Percentiles rank a stretch among this genome's conserved stretches.
Conservation (phyloP, 2,329 filamentous ascomycete species). For the Fusarium sp. region DNA sequence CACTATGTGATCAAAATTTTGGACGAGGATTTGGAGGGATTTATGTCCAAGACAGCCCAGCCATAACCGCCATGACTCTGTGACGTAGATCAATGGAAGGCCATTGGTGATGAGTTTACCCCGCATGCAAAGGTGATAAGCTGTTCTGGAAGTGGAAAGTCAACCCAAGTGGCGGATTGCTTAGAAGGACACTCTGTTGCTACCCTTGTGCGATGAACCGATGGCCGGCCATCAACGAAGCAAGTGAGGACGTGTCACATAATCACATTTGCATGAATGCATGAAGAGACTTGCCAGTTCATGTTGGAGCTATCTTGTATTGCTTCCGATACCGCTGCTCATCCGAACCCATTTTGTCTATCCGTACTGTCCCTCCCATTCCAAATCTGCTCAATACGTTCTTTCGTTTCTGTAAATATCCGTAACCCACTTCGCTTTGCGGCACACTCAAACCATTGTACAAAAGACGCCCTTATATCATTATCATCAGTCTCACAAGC, state of each 20-base stretch:
- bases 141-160: slow-evolving; percentile 18
- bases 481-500: slow-evolving; percentile 20
- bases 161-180: not conserved
- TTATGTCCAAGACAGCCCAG: not conserved
- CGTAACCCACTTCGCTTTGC: slow-evolving; percentile 12
- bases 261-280: not conserved
- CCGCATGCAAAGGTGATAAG: not conserved
- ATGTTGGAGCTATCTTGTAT: accelerated
- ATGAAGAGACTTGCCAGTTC: not conserved
- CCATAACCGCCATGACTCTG: not conserved
- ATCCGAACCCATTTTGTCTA: not conserved
- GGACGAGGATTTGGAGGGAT: not conserved
- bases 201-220: accelerated
- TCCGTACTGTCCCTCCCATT: not conserved
- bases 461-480: slow-evolving; percentile 1
- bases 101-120: not conserved
- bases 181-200: too few relatives aligned
- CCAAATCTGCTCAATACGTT: slow-evolving; percentile 21
- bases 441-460: slow-evolving; percentile 22
- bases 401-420: slow-evolving; percentile 27
- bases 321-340: not conserved
- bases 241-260: not conserved
- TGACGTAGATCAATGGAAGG: too few relatives aligned
- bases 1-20: too few relatives aligned
- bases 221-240: not conserved